Percentiles rank a stretch among this genome's conserved stretches.
These are phyloP conservation scores for Fusarium protoensiforme DNA, from an alignment of 2,329 filamentous ascomycete species.

Conservation along the genomic window DNA sequence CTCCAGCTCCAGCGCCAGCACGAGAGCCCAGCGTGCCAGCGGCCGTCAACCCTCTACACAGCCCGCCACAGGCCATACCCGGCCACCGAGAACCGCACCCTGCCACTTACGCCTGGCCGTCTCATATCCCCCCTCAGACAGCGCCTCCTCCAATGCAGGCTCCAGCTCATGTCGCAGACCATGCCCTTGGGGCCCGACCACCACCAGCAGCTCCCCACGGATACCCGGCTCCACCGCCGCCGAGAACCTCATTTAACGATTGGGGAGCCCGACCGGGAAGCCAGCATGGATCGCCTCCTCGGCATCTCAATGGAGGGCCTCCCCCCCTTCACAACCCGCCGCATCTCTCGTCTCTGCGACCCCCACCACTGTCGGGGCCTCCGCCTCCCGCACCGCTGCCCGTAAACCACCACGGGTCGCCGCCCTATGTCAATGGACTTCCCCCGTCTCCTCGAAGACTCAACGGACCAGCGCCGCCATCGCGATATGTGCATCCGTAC, in stretches of 20 bases:
- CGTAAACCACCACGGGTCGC: constrained; percentile 52
- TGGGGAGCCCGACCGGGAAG: constrained; percentile 62
- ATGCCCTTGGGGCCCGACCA: constrained; percentile 43
- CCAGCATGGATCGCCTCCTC: constrained; percentile 59
- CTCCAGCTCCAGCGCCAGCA: neutral
- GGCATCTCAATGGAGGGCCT: constrained; percentile 62
- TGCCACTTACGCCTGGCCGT: constrained; percentile 40
- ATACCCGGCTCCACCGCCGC: constrained; percentile 44
- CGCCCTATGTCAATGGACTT: constrained; percentile 55
- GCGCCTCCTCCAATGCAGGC: constrained; percentile 37
- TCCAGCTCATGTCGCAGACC: constrained; percentile 39
- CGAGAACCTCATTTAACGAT: constrained; percentile 50
- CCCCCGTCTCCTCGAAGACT: constrained; percentile 61
- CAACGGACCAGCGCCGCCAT: constrained; percentile 54
- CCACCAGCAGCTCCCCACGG: constrained; percentile 38
- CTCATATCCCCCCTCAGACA: constrained; percentile 36
- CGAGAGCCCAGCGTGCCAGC: constrained; percentile 31
- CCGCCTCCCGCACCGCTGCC: constrained; percentile 54
- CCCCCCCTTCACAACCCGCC: constrained; percentile 47
- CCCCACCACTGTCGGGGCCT: constrained; percentile 58
- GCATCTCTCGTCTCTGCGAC: constrained; percentile 59
- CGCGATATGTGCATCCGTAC: constrained; percentile 54
- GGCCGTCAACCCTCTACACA: constrained; percentile 40
- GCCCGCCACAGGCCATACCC: constrained; percentile 42
- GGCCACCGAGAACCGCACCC: constrained; percentile 43